A percentile compares a stretch with the other conserved stretches of the same genome.
phyloP scores from a whole-genome alignment of 148 eudicot species.

The Talinum fruticosum region DNA sequence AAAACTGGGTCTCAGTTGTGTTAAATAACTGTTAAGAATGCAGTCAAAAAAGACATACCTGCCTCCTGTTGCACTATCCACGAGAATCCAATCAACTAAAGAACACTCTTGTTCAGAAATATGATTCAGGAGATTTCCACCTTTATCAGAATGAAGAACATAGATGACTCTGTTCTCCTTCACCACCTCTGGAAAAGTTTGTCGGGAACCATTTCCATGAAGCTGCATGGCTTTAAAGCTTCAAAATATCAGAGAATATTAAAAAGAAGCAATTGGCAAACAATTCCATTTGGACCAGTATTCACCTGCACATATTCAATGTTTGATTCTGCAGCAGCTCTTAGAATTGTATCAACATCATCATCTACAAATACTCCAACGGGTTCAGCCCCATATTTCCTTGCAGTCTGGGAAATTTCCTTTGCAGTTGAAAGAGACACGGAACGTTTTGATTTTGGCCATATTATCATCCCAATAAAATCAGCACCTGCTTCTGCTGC shows the following conservation, averaged over 20 bases:
- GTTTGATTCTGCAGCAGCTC: slow-evolving; percentile 61
- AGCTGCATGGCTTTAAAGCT: slow-evolving; percentile 50
- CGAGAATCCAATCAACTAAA: slow-evolving; percentile 81
- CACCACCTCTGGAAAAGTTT: slow-evolving; percentile 60
- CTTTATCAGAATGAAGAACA: slow-evolving; percentile 87
- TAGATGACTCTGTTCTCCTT: slow-evolving; percentile 59
- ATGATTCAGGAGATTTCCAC: slow-evolving; percentile 67
- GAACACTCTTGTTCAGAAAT: slow-evolving; percentile 73
- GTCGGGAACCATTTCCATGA: slow-evolving; percentile 81
- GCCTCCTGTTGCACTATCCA: slow-evolving; percentile 92
- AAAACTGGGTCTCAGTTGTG: too few species aligned
- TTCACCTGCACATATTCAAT: slow-evolving; percentile 65
- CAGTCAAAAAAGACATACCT: slow-evolving; percentile 43
- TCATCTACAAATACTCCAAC: slow-evolving; percentile 97
- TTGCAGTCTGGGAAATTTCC: slow-evolving; percentile 79
- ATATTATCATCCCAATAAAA: slow-evolving; percentile 89
- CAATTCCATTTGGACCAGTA: neutral
- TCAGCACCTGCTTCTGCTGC: slow-evolving; percentile 97
- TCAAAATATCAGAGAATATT: neutral
- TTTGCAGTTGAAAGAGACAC: slow-evolving; percentile 71
- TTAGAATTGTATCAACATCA: slow-evolving; percentile 66
- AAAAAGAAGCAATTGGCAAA: neutral
- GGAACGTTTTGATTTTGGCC: slow-evolving; percentile 96
- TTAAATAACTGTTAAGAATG: neutral
- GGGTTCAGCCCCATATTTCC: slow-evolving; percentile 74